Evolutionary conservation across 768 basidiomycete species (phyloP), one percentile per base, ranked within the genome.

Genomic region (Termitomyces sp.): DNA sequence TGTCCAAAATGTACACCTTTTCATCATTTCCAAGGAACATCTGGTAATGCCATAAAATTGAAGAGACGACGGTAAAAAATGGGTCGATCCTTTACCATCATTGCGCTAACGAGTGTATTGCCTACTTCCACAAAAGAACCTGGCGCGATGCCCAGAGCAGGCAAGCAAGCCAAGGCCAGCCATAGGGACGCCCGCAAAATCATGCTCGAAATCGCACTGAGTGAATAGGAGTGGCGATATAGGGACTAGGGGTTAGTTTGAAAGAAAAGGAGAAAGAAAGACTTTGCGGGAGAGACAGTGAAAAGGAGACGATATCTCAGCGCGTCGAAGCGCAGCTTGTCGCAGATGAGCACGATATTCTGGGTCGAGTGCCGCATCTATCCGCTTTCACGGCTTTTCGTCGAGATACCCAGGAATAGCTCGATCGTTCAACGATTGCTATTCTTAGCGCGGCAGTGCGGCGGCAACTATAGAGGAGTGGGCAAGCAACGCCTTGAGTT

Each of bases 1-100:
- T 97, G 79, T 97, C 94, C 20, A 95, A 76, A 22, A 95, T 90
- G 73, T 94, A 96, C 36, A 96, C 89, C 70, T 87, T 92, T 65
- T 91, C 77, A 3, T 81, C 75, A 63, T 88, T 91, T 35, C 90
- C 92, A 52, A 94, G 75, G 73, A 94, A 92, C 84, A 90, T 85
- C 90, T 89, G 68, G 24, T 63, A 45, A 59, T 28, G 18, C 36
- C 48, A 36, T 11, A 36, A 32, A 24, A 58, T 49, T 40, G 59
- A 50, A 16, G 24, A 46, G 46, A 12, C 24, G 32, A 12, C 3
- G 13, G 28, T 11, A 16, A 5, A 33, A 28, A 12, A 40, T 33
- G 12, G 4, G 28, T 28, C n/a, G 69, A 74, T 38, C 32, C 61
- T 73, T 39, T 51, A 82, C 81, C 81, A 82, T 82, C 81, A 82